Base-by-base conservation (phyloP, 345 rosid species). In the Gossypioides kirkii region DNA sequence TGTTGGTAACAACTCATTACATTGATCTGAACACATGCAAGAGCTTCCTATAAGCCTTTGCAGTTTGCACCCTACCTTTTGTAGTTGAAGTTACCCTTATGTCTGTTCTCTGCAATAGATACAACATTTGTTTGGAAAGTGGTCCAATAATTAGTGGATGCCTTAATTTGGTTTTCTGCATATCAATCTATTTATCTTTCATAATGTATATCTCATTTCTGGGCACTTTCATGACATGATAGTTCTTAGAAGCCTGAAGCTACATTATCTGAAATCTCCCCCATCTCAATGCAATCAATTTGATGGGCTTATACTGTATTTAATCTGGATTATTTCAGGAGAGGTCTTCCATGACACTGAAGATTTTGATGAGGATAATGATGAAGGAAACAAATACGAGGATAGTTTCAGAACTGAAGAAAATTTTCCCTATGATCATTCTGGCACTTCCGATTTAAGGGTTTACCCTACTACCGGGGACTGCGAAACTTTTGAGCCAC, bases 261-360 rank as follows among this genome's bases (percentile, higher is more conserved):
- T 26, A 61, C 28, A 18, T 55, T 43, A 13, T 61, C 25, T 42
- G 6, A 22, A 8, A 23, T 10, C 14, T 18, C 60, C 52, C 47
- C 47, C n/a, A 14, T 8, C 13, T 46, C 28, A 70, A 36, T 73
- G 65, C 32, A 59, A 28, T 69, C 61, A 73, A 49, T 76, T 72
- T 55, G 59, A 36, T 70, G 43, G 58, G 26, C 59, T 45, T n/a
- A 25, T 45, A 17, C 23, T 23, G 16, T 72, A 23, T 58, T 20
- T 25, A 26, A 59, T 72, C 66, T 61, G 45, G 42, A 63, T 77
- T 53, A 60, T 80, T 78, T 71, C 83, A 95, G 97, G 91, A 61
- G 98, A 95, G 64, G 82, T 79, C 12, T 95, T 89, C 82, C 84
- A 90, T 76, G 99, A 96, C 73, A 92, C 95, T 43, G 80, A 90